phyloP scores from a whole-genome alignment of 371 early-diverging fungal genomes.

The Entomophthora muscae region DNA sequence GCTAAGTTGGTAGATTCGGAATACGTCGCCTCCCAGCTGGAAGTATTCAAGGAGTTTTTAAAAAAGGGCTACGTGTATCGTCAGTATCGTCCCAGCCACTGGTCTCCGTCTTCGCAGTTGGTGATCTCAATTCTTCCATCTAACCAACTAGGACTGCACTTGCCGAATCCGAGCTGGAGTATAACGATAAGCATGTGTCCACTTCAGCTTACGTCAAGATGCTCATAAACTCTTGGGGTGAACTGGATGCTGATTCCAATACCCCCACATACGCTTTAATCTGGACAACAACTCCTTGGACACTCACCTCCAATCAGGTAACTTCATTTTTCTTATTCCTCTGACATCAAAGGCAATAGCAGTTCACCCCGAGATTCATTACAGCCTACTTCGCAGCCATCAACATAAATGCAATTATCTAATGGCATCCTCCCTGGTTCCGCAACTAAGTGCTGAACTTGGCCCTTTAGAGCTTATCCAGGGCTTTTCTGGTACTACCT shows the following conservation, averaged over 20 bases:
- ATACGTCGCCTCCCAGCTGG: slow-evolving; percentile 61
- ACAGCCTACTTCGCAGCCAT: slow-evolving; percentile 31
- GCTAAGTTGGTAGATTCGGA: slow-evolving; percentile 25
- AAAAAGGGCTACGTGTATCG: slow-evolving; percentile 41
- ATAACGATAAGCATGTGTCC: slow-evolving; percentile 63
- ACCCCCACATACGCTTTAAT: slow-evolving; percentile 30
- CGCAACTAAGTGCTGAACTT: background rate
- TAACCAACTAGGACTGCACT: slow-evolving; percentile 47
- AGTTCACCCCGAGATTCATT: slow-evolving; percentile 53
- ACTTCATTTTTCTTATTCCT: background rate
- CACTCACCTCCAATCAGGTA: slow-evolving; percentile 70
- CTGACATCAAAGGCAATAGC: slow-evolving; percentile 35
- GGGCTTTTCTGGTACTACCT: background rate
- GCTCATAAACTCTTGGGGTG: slow-evolving; percentile 21
- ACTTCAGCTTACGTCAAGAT: slow-evolving; percentile 56
- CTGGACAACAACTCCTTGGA: slow-evolving; percentile 98
- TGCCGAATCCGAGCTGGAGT: slow-evolving; percentile 85
- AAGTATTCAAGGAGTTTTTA: slow-evolving; percentile 47
- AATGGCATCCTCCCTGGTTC: background rate
- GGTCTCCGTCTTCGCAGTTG: slow-evolving; percentile 69
- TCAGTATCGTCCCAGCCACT: slow-evolving; percentile 72
- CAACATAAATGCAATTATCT: background rate
- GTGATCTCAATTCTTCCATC: background rate
- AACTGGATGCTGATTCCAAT: slow-evolving; percentile 10
- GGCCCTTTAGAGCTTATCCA: background rate